phyloP scores from a whole-genome alignment of 805 yeast genomes.

The Candida ulmi region DNA sequence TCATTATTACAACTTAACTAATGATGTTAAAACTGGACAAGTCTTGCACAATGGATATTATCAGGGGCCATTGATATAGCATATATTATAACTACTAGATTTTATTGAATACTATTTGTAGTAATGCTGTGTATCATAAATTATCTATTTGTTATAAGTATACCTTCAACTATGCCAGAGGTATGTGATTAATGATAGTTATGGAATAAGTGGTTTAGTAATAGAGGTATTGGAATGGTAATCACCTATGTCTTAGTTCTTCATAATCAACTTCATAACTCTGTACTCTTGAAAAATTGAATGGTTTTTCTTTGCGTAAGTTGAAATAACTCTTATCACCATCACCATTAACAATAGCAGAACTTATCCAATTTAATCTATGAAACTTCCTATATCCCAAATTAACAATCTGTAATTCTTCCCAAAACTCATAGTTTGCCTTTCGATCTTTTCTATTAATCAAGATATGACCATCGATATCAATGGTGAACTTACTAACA shows the following conservation, averaged over 20 bases:
- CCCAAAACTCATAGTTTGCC: conserved; percentile 50
- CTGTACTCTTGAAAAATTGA: conserved; percentile 64
- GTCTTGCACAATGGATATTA: too few species aligned
- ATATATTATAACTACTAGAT: too few species aligned
- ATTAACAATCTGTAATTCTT: conserved; percentile 52
- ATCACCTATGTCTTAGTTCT: not conserved
- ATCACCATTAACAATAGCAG: conserved; percentile 52
- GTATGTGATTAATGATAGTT: too few species aligned
- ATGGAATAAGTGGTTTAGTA: too few species aligned
- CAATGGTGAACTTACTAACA: conserved; percentile 32
- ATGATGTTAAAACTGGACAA: too few species aligned
- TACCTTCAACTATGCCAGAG: too few species aligned
- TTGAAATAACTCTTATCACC: conserved; percentile 51
- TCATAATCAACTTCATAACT: conserved; percentile 19
- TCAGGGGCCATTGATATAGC: too few species aligned
- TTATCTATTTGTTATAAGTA: too few species aligned
- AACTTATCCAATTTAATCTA: conserved; percentile 65
- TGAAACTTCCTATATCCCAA: conserved; percentile 62
- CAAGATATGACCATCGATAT: conserved; percentile 54
- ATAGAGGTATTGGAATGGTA: too few species aligned
- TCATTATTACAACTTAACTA: too few species aligned
- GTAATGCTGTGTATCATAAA: too few species aligned
- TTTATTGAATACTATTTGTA: too few species aligned
- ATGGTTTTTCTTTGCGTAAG: conserved; percentile 70
- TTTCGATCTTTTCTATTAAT: conserved; percentile 54